Evolutionary conservation across 129 eudicot species (phyloP).

Genomic region (Saussurea involucrata): DNA sequence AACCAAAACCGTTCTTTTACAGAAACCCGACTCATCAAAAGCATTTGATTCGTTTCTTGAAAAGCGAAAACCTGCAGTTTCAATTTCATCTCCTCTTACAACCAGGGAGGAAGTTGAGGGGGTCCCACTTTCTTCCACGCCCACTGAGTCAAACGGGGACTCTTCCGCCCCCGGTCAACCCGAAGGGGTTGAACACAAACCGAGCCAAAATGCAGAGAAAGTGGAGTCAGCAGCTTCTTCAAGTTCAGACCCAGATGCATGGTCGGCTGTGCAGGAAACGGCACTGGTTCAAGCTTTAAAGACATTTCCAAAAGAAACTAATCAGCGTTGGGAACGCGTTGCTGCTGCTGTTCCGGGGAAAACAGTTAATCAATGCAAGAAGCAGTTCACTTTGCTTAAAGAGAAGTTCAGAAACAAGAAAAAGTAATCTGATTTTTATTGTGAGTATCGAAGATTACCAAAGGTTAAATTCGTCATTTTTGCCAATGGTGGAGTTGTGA

Average conservation of each 20-base stretch:
- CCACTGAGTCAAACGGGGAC: background rate
- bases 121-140: slow-evolving; percentile 6
- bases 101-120: slow-evolving; percentile 75
- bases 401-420: slow-evolving; percentile 90
- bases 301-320: slow-evolving; percentile 83
- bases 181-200: slow-evolving; percentile 17
- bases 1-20: slow-evolving; percentile 87
- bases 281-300: slow-evolving; percentile 90
- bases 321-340: slow-evolving; percentile 93
- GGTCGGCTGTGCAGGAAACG: slow-evolving; percentile 90
- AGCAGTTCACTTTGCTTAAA: slow-evolving; percentile 69
- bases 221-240: slow-evolving; percentile 35
- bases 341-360: slow-evolving; percentile 98
- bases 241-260: slow-evolving; percentile 59
- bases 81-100: slow-evolving; percentile 82
- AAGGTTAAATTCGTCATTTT: slow-evolving; percentile 21
- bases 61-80: slow-evolving; percentile 73
- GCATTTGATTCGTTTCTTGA: slow-evolving; percentile 98
- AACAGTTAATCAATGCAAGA: slow-evolving; percentile 84
- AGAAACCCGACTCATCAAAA: slow-evolving; percentile 88
- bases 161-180: background rate
- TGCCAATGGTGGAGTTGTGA: slow-evolving; percentile 15
- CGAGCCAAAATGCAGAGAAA: slow-evolving; percentile 18
- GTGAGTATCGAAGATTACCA: background rate
- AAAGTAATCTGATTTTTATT: slow-evolving; percentile 29